phyloP scores from a whole-genome alignment of 768 basidiomycete genomes.

The Leucocoprinus birnbaumii region DNA sequence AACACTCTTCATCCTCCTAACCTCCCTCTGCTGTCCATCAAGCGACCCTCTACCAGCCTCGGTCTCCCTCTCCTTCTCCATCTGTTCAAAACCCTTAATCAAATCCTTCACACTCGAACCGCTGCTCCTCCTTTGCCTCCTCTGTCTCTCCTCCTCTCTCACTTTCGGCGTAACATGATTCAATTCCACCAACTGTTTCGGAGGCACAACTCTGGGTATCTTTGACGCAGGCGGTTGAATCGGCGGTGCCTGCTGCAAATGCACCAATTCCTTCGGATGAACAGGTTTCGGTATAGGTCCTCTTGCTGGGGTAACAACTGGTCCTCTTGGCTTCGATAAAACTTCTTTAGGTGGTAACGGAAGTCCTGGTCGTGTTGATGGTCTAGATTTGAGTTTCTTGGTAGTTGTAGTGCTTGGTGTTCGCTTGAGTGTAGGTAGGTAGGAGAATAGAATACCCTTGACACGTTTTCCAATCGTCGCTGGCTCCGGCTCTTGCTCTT shows the following conservation, averaged over 20 bases:
- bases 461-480: conserved; percentile 46
- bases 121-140: conserved; percentile 59
- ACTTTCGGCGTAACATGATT: conserved; percentile 38
- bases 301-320: conserved; percentile 57
- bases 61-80: conserved; percentile 23
- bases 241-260: conserved; percentile 53
- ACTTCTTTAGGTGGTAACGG: conserved; percentile 55
- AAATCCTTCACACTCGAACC: conserved; percentile 73
- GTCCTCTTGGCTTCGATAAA: conserved; percentile 47
- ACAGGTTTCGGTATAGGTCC: conserved; percentile 40
- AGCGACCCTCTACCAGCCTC: conserved; percentile 27
- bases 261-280: conserved; percentile 65
- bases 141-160: conserved; percentile 21
- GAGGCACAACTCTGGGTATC: conserved; percentile 39
- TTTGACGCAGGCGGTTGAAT: conserved; percentile 32
- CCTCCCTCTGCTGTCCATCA: conserved; percentile 27
- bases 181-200: conserved; percentile 53
- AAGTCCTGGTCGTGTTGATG: conserved; percentile 35
- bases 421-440: conserved; percentile 50
- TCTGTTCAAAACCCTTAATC: conserved; percentile 58
- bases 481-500: conserved; percentile 13
- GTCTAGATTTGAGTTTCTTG: conserved; percentile 13
- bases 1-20: conserved; percentile 15
- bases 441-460: conserved; percentile 59
- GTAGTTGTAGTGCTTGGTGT: conserved; percentile 18